These are phyloP conservation scores for Cenchrus americanus DNA, from an alignment of 176 grass and related monocot genomes.

Conservation along the genomic window DNA sequence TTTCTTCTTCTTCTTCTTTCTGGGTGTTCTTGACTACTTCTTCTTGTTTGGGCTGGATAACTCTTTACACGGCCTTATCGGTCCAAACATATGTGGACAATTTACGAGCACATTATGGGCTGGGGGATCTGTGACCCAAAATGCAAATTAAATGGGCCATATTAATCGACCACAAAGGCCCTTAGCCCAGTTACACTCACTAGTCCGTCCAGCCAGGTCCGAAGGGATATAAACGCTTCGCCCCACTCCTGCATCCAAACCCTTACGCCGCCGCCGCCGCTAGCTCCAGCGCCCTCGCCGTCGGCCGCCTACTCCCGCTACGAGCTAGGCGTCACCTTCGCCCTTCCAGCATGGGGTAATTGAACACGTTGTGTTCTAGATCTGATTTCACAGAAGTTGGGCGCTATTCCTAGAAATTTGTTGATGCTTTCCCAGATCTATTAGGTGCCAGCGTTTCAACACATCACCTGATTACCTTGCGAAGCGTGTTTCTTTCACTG, in stretches of 20 bases:
- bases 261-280: conserved; percentile 13
- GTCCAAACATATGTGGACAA: not conserved
- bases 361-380: not conserved
- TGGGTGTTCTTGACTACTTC: too few species aligned
- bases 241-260: not conserved
- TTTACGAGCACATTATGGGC: not conserved
- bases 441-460: not conserved
- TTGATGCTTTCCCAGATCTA: conserved; percentile 1
- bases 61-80: not conserved
- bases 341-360: conserved; percentile 47
- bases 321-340: not conserved
- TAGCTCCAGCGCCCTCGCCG: conserved; percentile 23
- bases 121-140: not conserved
- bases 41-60: too few species aligned
- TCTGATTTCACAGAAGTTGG: not conserved
- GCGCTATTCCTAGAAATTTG: not conserved
- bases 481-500: not conserved
- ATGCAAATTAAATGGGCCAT: not conserved
- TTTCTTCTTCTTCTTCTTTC: not conserved
- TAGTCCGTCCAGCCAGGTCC: not conserved
- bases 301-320: not conserved
- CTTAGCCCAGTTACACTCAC: not conserved
- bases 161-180: not conserved
- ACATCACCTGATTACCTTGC: not conserved
- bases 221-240: conserved; percentile 26